Evolutionary conservation across 352 stramenopile species (phyloP), one percentile per base, ranked within the genome.

Genomic region (Globisporangium barbulae): DNA sequence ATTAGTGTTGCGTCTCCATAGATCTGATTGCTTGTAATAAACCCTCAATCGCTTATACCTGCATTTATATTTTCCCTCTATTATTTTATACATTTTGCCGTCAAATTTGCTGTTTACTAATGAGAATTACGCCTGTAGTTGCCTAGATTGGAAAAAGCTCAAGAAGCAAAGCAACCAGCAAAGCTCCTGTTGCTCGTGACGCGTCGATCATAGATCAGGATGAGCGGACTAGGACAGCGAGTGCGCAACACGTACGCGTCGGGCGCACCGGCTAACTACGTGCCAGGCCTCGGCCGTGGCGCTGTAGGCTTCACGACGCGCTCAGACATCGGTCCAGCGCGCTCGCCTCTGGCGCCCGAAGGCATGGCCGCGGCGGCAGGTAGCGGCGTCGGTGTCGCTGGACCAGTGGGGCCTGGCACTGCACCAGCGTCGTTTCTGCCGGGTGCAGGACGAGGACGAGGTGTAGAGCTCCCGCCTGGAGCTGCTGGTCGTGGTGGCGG

Each of bases 301-400:
- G 97, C 96, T 33, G 83, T 98, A 42, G 97, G 97, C 25, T 99
- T 99, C 75, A 98, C 97, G 6, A 99, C 97, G 19, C 92, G 96
- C 15, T 98, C 90, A 56, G 97, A 99, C 71, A 98, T 99, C 64
- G 97, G 96, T 6, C 93, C 95, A 4, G 94, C 91, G 54, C 78
- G 89, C 21, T 76, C 84, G 9, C 77, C 87, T 7, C 17, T 56
- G 50, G 50, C 50, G 3, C 50, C 50, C 19, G 50, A 56, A 41
- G 50, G 50, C 7, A 56, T 41, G 17, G 50, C 50, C 13, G 28
- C 50, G 8, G 50, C 50, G 15, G 50, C 50, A 5, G 49, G 49
- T 13, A 54, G 25, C 49, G 49, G 49, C 7, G 49, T 54, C 6
- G 49, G 49, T 15, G 41, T 9, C 10, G 15, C n/a, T 21, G 41